These are phyloP conservation scores for Fusarium temperatum DNA, from an alignment of 2,329 filamentous ascomycete species.

Conservation along the genomic window DNA sequence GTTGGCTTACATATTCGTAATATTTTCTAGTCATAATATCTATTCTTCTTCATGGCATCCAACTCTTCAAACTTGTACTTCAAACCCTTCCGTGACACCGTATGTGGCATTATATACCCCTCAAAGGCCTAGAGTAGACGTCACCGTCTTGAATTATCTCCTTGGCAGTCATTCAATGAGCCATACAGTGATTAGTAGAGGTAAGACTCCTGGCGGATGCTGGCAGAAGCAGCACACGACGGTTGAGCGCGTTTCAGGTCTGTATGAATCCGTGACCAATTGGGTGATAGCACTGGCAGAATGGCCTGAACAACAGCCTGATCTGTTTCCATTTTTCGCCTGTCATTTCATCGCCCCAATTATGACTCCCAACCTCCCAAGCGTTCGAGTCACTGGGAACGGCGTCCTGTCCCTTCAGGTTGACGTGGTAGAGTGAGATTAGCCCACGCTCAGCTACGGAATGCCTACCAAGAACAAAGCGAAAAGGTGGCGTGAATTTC, in stretches of 20 bases:
- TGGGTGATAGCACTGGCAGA: not conserved
- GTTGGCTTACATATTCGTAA: constrained; percentile 37
- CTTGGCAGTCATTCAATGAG: accelerated
- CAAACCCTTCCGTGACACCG: accelerated
- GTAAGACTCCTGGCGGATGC: not conserved
- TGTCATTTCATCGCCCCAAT: accelerated
- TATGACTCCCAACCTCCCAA: not conserved
- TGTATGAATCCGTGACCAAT: not conserved
- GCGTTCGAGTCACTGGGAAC: accelerated
- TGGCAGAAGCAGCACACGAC: not conserved
- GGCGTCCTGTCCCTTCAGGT: accelerated
- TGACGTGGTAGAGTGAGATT: accelerated
- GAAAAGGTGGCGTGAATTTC: not conserved
- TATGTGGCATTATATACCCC: no score
- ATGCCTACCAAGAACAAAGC: not conserved
- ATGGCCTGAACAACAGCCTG: not conserved
- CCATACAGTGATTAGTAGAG: accelerated
- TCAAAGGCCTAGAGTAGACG: accelerated
- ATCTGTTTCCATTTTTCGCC: accelerated
- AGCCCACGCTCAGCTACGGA: not conserved
- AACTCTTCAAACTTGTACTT: accelerated
- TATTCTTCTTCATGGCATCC: no score
- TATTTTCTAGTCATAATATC: not conserved
- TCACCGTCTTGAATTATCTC: accelerated
- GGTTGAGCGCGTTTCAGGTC: not conserved